Percentiles rank a stretch among this genome's conserved stretches.
Evolutionary conservation across 163 green algal species (phyloP).

Genomic region (Scenedesmus sp.): DNA sequence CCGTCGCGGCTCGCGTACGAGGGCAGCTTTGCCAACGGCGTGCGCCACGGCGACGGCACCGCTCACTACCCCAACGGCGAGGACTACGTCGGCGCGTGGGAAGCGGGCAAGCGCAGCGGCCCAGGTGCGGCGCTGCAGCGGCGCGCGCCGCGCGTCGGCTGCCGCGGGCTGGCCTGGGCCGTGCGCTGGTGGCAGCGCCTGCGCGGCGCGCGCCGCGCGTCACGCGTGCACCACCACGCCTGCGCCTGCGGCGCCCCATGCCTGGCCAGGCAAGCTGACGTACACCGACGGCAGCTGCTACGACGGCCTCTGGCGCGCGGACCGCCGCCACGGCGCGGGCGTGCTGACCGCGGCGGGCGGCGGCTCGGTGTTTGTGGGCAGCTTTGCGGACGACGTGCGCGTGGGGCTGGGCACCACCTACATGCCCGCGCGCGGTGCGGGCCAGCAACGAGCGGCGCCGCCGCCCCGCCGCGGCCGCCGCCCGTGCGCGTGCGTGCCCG

Average conservation of each 20-base stretch:
- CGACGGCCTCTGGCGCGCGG: slow-evolving; percentile 65
- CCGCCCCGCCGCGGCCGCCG: no score
- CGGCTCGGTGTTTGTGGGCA: slow-evolving; percentile 65
- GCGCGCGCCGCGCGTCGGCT: no score
- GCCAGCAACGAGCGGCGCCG: no score
- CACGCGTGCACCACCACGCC: not conserved
- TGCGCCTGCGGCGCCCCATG: no score
- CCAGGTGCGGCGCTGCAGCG: slow-evolving; percentile 29
- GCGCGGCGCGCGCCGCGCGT: no score
- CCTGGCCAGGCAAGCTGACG: slow-evolving; percentile 41
- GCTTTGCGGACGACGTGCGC: slow-evolving; percentile 61
- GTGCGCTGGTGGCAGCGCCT: not conserved
- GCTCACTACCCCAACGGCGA: slow-evolving; percentile 56
- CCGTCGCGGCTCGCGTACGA: slow-evolving; percentile 58
- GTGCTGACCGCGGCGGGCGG: slow-evolving; percentile 19
- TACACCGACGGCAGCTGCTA: slow-evolving; percentile 66
- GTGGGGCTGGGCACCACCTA: slow-evolving; percentile 71
- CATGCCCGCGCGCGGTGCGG: slow-evolving; percentile 43
- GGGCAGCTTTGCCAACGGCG: slow-evolving; percentile 65
- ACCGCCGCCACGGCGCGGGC: slow-evolving; percentile 61
- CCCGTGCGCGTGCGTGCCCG: no score
- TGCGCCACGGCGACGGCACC: slow-evolving; percentile 57
- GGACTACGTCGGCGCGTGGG: slow-evolving; percentile 59
- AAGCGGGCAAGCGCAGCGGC: slow-evolving; percentile 58
- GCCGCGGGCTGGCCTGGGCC: not conserved